phyloP scores from a whole-genome alignment of 768 basidiomycete species.

The Leccinum aurantiacum region DNA sequence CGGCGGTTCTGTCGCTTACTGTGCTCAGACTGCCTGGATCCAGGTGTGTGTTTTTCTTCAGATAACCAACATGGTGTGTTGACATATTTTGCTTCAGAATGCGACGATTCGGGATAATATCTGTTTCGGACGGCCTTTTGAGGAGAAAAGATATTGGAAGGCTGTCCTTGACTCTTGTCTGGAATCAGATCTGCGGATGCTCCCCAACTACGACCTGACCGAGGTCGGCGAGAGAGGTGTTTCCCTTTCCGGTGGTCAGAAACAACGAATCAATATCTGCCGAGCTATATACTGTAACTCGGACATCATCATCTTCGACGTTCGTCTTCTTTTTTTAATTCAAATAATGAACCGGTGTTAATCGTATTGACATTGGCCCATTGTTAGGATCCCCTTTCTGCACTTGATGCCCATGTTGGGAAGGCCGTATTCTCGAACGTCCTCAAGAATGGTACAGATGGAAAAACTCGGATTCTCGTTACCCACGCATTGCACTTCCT shows the following conservation, averaged over 20 bases:
- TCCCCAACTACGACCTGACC: neutral
- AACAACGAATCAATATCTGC: too few species aligned
- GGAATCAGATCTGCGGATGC: constrained; percentile 73
- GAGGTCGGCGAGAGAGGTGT: constrained; percentile 61
- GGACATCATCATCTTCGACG: too few species aligned
- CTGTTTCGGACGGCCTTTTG: constrained; percentile 81
- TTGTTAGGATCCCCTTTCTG: too few species aligned
- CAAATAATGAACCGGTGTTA: too few species aligned
- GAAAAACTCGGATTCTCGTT: too few species aligned
- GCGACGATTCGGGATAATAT: constrained; percentile 88
- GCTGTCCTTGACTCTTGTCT: constrained; percentile 77
- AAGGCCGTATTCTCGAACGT: too few species aligned
- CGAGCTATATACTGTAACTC: constrained; percentile 1
- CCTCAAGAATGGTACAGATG: too few species aligned
- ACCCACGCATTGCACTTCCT: too few species aligned
- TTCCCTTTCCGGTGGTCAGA: constrained; percentile 78
- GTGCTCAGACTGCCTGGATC: constrained; percentile 90
- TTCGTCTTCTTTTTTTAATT: too few species aligned
- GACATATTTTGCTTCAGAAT: constrained; percentile 43
- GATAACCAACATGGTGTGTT: neutral
- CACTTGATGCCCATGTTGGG: too few species aligned
- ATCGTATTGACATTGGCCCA: too few species aligned
- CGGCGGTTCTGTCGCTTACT: constrained; percentile 78
- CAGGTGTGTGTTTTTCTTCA: constrained; percentile 43
- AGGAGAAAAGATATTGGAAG: constrained; percentile 80